phyloP scores from a whole-genome alignment of 805 yeast species.

The Starmerella gropengiesseri region DNA sequence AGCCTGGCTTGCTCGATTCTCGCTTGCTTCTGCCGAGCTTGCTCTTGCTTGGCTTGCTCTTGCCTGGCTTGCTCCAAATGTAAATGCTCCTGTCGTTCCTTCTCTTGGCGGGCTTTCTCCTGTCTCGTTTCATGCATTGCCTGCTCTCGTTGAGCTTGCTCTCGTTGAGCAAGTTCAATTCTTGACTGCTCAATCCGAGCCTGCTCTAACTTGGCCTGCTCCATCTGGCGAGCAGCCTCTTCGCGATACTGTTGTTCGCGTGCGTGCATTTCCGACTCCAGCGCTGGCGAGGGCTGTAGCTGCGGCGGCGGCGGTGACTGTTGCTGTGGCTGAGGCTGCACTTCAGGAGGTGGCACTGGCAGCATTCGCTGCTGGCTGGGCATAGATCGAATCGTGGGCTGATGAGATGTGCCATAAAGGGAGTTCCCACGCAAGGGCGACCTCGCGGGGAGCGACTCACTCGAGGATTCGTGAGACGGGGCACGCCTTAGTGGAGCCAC shows the following conservation, averaged over 20 bases:
- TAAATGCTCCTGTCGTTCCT: not conserved
- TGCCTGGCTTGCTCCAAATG: not conserved
- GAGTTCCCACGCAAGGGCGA: slow-evolving; percentile 1
- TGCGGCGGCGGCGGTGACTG: too few species aligned
- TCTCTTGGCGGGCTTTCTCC: too few species aligned
- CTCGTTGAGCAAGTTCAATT: not conserved
- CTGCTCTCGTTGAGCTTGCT: too few species aligned
- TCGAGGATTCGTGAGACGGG: slow-evolving; percentile 1
- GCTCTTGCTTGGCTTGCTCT: too few species aligned
- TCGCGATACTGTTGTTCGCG: slow-evolving; percentile 3
- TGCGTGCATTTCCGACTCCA: not conserved
- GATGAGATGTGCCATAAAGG: too few species aligned
- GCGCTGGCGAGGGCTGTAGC: not conserved
- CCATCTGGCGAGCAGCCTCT: slow-evolving; percentile 2
- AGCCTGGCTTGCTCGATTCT: not conserved
- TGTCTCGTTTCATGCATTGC: too few species aligned
- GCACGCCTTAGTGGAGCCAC: slow-evolving; percentile 1
- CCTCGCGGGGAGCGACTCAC: not conserved
- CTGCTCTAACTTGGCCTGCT: not conserved
- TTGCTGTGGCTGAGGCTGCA: too few species aligned
- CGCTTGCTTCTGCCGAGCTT: not conserved
- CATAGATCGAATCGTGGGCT: too few species aligned
- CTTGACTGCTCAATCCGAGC: too few species aligned
- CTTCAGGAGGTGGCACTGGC: too few species aligned
- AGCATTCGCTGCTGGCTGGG: too few species aligned